Base-by-base conservation (phyloP, 176 grass and related monocot species). In the Eragrostis curvula region DNA sequence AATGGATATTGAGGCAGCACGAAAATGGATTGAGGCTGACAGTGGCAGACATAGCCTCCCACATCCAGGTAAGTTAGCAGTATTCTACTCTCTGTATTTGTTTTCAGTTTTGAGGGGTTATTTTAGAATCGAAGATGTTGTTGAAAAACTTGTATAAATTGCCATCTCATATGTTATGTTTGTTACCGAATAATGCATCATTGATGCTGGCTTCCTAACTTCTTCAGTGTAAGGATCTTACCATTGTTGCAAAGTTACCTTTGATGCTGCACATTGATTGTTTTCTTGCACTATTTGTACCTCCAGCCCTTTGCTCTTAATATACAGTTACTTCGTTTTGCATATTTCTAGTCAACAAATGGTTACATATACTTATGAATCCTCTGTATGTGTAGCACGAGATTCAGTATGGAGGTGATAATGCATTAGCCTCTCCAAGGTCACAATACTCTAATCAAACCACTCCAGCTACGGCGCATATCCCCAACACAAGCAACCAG, bases 1-100 rank as follows among this genome's bases (percentile, higher is more conserved):
- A 91, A 73, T 94, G 92, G 88, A 91, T 94, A 24, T 80, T 84
- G 44, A 88, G 83, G 64, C 79, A 88, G 83, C 88, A 94, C 11
- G 88, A 91, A 71, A 85, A 84, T 57, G 88, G 88, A 8, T 84
- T 82, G 81, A 91, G 79, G 66, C 64, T 94, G 32, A 88, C 88
- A 61, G 65, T 88, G 62, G 86, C 50, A 70, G 88, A 88, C 68
- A 73, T 94, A 70, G 83, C 86, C 57, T 70, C 88, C 7, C 83
- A 86, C 43, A 88, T 91, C 48, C 91, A 94, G 88, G 91, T 94
- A 68, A 69, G 32, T 20, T 61, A 71, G 32, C 39, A 20, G 71
- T 57, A 17, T 12, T 45, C 52, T 6, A 16, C 27, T 21, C 65
- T 78, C 51, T 70, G 15, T 64, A 27, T 40, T 79, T 57, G 36